Evolutionary conservation across 176 grass and related monocot genomes (phyloP).

Genomic region (Oryza brachyantha): DNA sequence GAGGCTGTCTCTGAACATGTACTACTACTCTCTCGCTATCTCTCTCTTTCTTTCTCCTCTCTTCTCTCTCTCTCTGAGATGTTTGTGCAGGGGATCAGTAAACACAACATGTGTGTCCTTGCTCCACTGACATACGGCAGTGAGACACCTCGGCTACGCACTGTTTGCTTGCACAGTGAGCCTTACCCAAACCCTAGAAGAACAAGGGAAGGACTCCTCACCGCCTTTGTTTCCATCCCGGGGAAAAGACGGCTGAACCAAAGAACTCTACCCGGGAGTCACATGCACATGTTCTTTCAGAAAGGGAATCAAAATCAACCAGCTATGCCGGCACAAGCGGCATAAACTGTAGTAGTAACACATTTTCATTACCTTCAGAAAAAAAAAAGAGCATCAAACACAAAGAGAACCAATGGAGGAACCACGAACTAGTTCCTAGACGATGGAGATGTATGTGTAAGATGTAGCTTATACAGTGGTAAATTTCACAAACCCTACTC

Average conservation of each 20-base stretch:
- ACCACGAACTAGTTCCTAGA: too few species aligned
- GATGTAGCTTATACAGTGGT: too few species aligned
- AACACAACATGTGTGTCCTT: slow-evolving; percentile 65
- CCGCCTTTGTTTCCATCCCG: slow-evolving; percentile 52
- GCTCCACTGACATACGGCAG: slow-evolving; percentile 88
- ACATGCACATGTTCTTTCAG: slow-evolving; percentile 36
- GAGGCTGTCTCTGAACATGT: neutral
- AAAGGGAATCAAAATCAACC: slow-evolving; percentile 29
- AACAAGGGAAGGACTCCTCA: slow-evolving; percentile 1
- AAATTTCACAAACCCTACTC: neutral
- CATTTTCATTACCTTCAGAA: neutral
- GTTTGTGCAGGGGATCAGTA: slow-evolving; percentile 11
- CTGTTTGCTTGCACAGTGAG: slow-evolving; percentile 53
- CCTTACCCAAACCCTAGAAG: slow-evolving; percentile 48
- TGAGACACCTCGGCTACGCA: slow-evolving; percentile 55
- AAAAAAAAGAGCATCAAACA: neutral
- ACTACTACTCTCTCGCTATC: neutral
- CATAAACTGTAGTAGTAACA: neutral
- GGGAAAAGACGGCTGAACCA: slow-evolving; percentile 49
- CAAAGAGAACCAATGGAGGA: neutral
- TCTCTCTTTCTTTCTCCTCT: slow-evolving; percentile 13
- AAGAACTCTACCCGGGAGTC: slow-evolving; percentile 33
- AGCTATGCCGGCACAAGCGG: neutral
- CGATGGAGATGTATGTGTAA: neutral
- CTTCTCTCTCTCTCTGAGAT: neutral